Evolutionary conservation across 148 eudicot genomes (phyloP), one percentile per base, ranked within the genome.

Genomic region (Rhododendron vialii): DNA sequence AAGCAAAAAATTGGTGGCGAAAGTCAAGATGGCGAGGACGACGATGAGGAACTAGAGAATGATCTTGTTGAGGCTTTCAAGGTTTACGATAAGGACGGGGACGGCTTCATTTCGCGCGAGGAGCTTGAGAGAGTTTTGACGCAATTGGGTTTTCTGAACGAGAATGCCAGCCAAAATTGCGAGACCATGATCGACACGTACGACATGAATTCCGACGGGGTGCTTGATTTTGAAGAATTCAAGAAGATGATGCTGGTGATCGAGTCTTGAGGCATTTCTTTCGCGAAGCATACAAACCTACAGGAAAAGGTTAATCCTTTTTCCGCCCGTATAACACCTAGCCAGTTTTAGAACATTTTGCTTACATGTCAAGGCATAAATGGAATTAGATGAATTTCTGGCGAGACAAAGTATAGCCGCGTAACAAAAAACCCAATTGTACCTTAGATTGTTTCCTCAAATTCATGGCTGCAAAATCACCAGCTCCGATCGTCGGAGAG

Each of bases 221-320:
- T 93, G 63, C 88, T 93, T 22, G 98, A 95, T 88, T 95, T 91
- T 59, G 85, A 91, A 7, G 98, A 95, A 91, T 95, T 95, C 80
- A 93, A 94, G 92, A 85, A 67, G 26, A 95, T 95, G 98, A 95
- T 95, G 98, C 81, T 90, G 41, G 41, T 1, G 47, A 35, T 14
- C 22, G 6, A 74, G 43, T 35, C 43, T 74, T 35, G 18, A 74
- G n/a, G 69, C 26, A 18, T 20, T 53, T 51, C 15, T 13, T 51
- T 51, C 18, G 2, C 57, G 24, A 17, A 17, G 4, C 10, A 5
- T 61, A 22, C 4, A 17, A 45, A 38, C 48, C 48, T 45, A 45
- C 48, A 1, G 48, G 9, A 45, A 0, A 8, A 47, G 8, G 48
- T 47, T 47, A 47, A 47, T 47, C 11, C 48, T 8, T 47, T 41